Evolutionary conservation across 2,329 filamentous ascomycete species (phyloP).

Genomic region (Curvularia hawaiiensis): DNA sequence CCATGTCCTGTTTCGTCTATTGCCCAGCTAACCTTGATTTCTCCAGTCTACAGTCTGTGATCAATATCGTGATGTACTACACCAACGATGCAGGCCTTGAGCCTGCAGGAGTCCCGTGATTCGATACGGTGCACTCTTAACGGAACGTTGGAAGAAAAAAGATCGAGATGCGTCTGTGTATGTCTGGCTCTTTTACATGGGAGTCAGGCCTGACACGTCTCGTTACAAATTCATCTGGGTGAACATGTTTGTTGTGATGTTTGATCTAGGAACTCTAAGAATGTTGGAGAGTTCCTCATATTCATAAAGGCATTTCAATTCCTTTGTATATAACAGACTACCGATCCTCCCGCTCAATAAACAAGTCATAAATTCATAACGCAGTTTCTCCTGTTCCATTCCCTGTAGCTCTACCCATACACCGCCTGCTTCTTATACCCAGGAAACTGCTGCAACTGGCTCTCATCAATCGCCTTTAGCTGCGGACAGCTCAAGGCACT

Average conservation of each 20-base stretch:
- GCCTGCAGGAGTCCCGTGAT: conserved; percentile 49
- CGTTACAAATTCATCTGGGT: neutral
- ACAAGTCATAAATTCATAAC: neutral
- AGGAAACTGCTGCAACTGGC: conserved; percentile 25
- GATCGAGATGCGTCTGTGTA: conserved; percentile 5
- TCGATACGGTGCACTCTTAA: conserved; percentile 48
- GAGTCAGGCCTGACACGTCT: neutral
- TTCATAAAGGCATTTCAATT: neutral
- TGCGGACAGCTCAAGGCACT: conserved; percentile 25
- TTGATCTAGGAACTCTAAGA: neutral
- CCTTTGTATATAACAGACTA: neutral
- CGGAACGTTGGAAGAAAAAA: conserved; percentile 54
- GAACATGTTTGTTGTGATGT: neutral
- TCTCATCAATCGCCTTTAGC: conserved; percentile 20
- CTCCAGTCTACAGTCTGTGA: neutral
- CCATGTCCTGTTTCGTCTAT: neutral
- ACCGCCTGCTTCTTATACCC: conserved; percentile 25
- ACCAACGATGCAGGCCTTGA: conserved; percentile 54
- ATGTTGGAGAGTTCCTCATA: neutral
- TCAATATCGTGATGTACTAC: conserved; percentile 4
- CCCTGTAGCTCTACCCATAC: too few relatives aligned
- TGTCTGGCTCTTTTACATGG: neutral
- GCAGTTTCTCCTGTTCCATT: too few relatives aligned
- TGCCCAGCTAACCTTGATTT: neutral
- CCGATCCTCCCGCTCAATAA: neutral